Evolutionary conservation across 345 rosid genomes (phyloP), one percentile per base, ranked within the genome.

Genomic region (Abelmoschus esculentus): DNA sequence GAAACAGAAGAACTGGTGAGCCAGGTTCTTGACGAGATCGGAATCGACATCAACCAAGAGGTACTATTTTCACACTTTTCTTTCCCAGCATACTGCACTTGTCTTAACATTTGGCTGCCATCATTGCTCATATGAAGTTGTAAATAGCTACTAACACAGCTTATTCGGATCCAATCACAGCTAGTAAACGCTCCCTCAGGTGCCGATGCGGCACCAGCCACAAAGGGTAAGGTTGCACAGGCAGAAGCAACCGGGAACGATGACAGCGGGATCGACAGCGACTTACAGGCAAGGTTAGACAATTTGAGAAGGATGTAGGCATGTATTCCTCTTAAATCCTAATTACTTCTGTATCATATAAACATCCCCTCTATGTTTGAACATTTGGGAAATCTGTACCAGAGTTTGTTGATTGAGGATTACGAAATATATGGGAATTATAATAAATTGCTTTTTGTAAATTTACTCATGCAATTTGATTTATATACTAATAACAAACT

Each of bases 11-110:
- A 86, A 7, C 78, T 86, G 6, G 91, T 89, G 54, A 89, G 29
- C 78, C 95, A 89, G 70, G 91, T 86, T 62, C 90, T 89, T 50
- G 95, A 89, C 65, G 95, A 89, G 82, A 89, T 89, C 56, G 95
- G 83, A 86, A 84, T 57, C 26, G 61, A 57, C 72, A 72, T 86
- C 63, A 89, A 86, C 73, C 87, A 85, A 80, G 89, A 89, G 91
- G 91, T 89, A 84, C 36, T 15, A 44, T 62, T 26, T 19, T 40
- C 65, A 10, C 66, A 7, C 42, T 52, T 57, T 18, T 15, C 50
- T 57, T 67, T 28, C 28, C 46, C 31, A 38, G 12, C 9, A 40
- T 49, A 8, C 3, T 56, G 7, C 60, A 62, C 13, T 40, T 40
- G 11, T 11, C 44, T 40, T 40, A 11, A 40, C 7, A 40, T 7